phyloP scores from a whole-genome alignment of 495 filamentous ascomycete species.

The Achaetomiella virescens region DNA sequence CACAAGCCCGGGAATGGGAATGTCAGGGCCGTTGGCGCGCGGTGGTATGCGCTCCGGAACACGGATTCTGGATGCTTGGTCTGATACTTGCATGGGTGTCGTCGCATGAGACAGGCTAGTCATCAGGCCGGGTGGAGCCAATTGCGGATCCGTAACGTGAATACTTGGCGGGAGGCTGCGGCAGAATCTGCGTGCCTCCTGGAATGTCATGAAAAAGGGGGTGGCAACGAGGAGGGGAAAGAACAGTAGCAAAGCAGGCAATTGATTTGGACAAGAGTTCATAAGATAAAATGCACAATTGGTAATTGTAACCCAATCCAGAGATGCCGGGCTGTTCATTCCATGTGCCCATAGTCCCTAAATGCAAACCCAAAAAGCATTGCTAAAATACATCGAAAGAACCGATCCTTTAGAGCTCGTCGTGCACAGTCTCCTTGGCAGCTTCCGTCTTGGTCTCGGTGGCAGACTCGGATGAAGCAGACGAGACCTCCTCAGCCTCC shows the following conservation, averaged over 20 bases:
- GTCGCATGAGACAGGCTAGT: conserved; percentile 5
- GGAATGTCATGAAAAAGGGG: neutral
- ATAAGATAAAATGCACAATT: conserved; percentile 21
- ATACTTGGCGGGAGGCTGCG: conserved; percentile 17
- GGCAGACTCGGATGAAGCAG: conserved; percentile 31
- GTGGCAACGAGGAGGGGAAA: neutral
- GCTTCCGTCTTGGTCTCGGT: conserved; percentile 29
- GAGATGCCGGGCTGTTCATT: conserved; percentile 13
- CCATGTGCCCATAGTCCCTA: conserved; percentile 16
- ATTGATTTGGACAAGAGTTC: too few species aligned
- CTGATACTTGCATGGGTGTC: neutral
- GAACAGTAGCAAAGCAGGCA: neutral
- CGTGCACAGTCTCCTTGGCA: conserved; percentile 46
- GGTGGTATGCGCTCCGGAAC: neutral
- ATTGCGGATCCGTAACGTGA: conserved; percentile 7
- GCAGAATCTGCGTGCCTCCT: conserved; percentile 12
- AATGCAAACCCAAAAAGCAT: conserved; percentile 23
- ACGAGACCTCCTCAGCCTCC: conserved; percentile 48
- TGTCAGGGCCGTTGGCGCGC: neutral
- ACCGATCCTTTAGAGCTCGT: conserved; percentile 55
- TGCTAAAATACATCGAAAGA: conserved; percentile 21
- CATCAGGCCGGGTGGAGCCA: conserved; percentile 14
- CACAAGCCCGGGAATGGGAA: neutral
- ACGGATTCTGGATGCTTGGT: neutral
- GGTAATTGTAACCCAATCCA: conserved; percentile 27